Evolutionary conservation across 2,329 filamentous ascomycete genomes (phyloP).

Genomic region (Diaporthe ilicicola): DNA sequence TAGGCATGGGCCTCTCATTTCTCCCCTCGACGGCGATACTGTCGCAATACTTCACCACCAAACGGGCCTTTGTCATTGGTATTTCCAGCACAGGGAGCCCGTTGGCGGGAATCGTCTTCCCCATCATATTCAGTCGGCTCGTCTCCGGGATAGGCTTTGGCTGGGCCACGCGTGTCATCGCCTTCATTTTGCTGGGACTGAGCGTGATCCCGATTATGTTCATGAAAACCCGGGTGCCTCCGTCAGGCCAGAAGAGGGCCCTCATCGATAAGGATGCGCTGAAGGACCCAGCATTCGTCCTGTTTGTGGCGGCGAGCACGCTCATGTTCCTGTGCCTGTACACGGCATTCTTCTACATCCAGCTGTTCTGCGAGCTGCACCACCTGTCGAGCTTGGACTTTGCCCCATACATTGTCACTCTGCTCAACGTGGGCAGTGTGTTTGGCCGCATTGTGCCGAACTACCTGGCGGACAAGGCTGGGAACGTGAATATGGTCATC

Average conservation of each 20-base stretch:
- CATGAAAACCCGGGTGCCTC: conserved; percentile 48
- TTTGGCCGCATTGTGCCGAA: conserved; percentile 55
- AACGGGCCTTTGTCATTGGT: conserved; percentile 45
- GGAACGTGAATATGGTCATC: conserved; percentile 50
- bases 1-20: conserved; percentile 47
- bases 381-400: conserved; percentile 45
- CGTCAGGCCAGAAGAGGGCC: conserved; percentile 39
- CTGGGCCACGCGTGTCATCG: conserved; percentile 56
- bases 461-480: conserved; percentile 52
- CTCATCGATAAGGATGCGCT: conserved; percentile 49
- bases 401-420: conserved; percentile 51
- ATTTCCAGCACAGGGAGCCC: conserved; percentile 44
- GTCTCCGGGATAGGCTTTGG: conserved; percentile 45
- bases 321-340: conserved; percentile 56
- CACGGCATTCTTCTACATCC: conserved; percentile 58
- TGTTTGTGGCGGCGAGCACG: conserved; percentile 47
- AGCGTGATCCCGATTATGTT: conserved; percentile 48
- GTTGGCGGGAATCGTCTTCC: conserved; percentile 54
- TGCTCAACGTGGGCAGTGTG: conserved; percentile 55
- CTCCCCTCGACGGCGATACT: conserved; percentile 48
- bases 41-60: conserved; percentile 49
- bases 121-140: conserved; percentile 51
- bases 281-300: conserved; percentile 48
- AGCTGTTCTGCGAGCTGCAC: conserved; percentile 51
- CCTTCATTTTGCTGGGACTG: conserved; percentile 56